Evolutionary conservation across 78 protist species (phyloP).

Genomic region (Dictyostelium firmibasis): DNA sequence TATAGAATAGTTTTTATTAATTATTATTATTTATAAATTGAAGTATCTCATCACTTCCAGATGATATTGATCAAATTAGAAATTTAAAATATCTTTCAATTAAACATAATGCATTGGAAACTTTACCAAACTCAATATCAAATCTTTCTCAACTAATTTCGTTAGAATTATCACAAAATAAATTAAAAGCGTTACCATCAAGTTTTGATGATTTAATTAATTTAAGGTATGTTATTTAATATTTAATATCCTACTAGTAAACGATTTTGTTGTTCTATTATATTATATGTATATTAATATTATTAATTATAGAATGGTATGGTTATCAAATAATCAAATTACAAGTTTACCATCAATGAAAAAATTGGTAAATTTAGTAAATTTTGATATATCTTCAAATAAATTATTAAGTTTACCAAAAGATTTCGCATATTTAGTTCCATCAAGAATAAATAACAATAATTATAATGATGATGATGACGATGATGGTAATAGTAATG

Average conservation of each 20-base stretch:
- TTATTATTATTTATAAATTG: not conserved
- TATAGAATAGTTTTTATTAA: not conserved
- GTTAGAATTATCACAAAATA: constrained; percentile 57
- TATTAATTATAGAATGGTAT: not conserved
- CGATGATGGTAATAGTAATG: not conserved
- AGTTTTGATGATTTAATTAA: constrained; percentile 26
- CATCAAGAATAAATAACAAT: not conserved
- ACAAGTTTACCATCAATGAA: constrained; percentile 42
- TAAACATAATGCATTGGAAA: constrained; percentile 25
- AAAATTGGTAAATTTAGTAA: not conserved
- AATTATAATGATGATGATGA: not conserved
- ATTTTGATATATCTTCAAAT: constrained; percentile 56
- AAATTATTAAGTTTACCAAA: constrained; percentile 7
- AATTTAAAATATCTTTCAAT: constrained; percentile 35
- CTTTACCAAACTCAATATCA: constrained; percentile 23
- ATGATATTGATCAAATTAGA: constrained; percentile 40
- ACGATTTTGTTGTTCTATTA: too few species aligned
- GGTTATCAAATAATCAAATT: constrained; percentile 43
- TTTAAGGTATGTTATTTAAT: constrained; percentile 10
- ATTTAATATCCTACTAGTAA: too few species aligned
- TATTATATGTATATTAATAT: too few species aligned
- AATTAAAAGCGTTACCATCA: constrained; percentile 26
- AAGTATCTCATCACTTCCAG: constrained; percentile 60
- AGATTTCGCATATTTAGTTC: constrained; percentile 48
- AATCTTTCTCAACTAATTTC: constrained; percentile 27